Evolutionary conservation across 2,329 filamentous ascomycete genomes (phyloP).

Genomic region (Venturiaceae sp.): DNA sequence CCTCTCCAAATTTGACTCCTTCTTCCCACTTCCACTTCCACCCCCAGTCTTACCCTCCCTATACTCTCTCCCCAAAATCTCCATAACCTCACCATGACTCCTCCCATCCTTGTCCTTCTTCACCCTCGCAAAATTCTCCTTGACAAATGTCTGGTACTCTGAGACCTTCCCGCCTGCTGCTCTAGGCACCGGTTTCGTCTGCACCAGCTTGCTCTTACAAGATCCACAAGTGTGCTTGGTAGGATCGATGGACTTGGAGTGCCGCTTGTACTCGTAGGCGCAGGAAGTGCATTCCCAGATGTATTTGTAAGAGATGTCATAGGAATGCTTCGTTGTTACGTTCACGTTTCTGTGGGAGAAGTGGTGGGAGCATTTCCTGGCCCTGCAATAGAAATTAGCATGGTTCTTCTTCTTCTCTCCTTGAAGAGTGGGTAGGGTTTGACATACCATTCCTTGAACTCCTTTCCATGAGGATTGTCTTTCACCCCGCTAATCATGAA

Average conservation of each 20-base stretch:
- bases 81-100: slow-evolving; percentile 61
- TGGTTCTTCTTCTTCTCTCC: background rate
- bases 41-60: slow-evolving; percentile 34
- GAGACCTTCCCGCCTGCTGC: slow-evolving; percentile 15
- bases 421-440: background rate
- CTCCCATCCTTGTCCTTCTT: slow-evolving; percentile 46
- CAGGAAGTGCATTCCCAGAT: slow-evolving; percentile 71
- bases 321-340: slow-evolving; percentile 84
- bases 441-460: slow-evolving; percentile 81
- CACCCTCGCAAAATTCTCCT: slow-evolving; percentile 55
- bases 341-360: slow-evolving; percentile 56
- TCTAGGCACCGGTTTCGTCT: slow-evolving; percentile 70
- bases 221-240: slow-evolving; percentile 60
- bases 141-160: slow-evolving; percentile 53
- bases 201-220: slow-evolving; percentile 60
- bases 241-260: slow-evolving; percentile 77
- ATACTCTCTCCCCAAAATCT: slow-evolving; percentile 54
- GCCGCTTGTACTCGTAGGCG: slow-evolving; percentile 64
- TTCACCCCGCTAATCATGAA: slow-evolving; percentile 75
- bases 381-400: slow-evolving; percentile 25
- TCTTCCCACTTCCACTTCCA: background rate
- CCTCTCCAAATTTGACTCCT: background rate
- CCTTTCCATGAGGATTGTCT: slow-evolving; percentile 69
- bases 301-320: slow-evolving; percentile 88
- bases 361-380: slow-evolving; percentile 43